Base-by-base conservation (phyloP, 2,329 filamentous ascomycete genomes). In the Chrysosporium queenslandicum region DNA sequence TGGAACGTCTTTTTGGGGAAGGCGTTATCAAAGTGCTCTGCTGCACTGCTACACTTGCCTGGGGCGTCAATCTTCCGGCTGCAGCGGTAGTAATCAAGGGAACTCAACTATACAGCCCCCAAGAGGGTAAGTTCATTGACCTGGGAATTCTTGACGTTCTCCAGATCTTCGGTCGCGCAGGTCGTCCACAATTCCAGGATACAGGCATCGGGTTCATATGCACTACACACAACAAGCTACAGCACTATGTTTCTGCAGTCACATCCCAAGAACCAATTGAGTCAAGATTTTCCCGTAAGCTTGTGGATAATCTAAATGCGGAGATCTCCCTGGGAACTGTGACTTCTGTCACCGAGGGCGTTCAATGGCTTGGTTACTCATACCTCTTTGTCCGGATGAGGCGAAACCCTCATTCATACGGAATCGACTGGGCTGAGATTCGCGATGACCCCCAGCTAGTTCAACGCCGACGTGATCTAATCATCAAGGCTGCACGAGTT, bases 131-230 rank as follows among this genome's bases (percentile, higher is more conserved):
- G 68, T 97, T 96, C 60, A 85, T 96, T 18, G 92, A 98, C 64
- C 77, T 98, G 4, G 91, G 92, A 2, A 98, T 98, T 58, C 77
- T 98, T 1, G 92, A 98, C 66, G 92, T 98, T 14, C 75, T 98
- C 52, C 92, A 98, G 66, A 98, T 98, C 55, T 98, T 98, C 64
- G 92, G 92, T 74, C 90, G 92, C 77, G 94, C 92, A 55, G 92
- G 92, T 75, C 86, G 92, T 67, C 92, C 94, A 37, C 92, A 98
- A 65, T 98, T 96, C 60, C 90, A 97, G 65, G 92, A 97, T 63
- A 92, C 86, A 32, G 92, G 92, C 75, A 95, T 97, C 60, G 94
- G 94, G 58, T 96, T 96, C 76, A 98, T 98, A 58, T 94, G 89
- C 63, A 98, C 94, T 0, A 94, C 88, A 0, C 85, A 90, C n/a